Base-by-base conservation (phyloP, 257 asterid species). In the Solanum tarijense region DNA sequence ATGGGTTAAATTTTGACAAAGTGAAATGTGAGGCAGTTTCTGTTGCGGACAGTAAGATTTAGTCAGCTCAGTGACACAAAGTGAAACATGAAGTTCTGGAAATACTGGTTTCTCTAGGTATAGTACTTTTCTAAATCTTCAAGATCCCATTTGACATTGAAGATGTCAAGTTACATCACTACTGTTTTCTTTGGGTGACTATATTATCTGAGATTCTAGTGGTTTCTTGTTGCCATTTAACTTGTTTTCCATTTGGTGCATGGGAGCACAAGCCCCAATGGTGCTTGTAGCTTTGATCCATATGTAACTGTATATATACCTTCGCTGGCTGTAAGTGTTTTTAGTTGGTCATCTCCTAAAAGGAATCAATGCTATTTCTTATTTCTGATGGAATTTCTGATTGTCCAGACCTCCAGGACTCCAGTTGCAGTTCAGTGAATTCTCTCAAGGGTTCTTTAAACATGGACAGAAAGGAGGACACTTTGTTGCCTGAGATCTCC, bases 401-500 rank as follows among this genome's bases (percentile, higher is more conserved):
- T 87, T 89, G 76, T 92, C 73, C 95, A 96, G 98, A 94, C 85
- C 85, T 89, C 85, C 92, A 86, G 86, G 93, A 90, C 48, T 89
- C 91, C 4, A 71, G 85, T 74, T 89, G 92, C 89, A 46, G 89
- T 88, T 60, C 88, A 4, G 87, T 86, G 87, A 90, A 89, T 83
- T 73, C 90, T 91, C 88, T 90, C 76, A 85, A 88, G 88, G 88
- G 89, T 88, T 89, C 93, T 21, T 86, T 66, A 46, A 66, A 90
- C 35, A 86, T 74, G 43, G 89, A 71, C 29, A 90, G 92, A 89
- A 90, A 84, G 85, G 94, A 92, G 69, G 96, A 94, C 85, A 92
- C 39, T 27, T 95, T 94, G 90, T 85, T 97, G 85, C 98, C 98
- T 1, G 89, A 91, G 86, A 93, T 84, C 71, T 90, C 98, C 74